A percentile compares a stretch with the other conserved stretches of the same genome.
These are phyloP conservation scores for Colletotrichum phormii DNA, from an alignment of 2,329 filamentous ascomycete genomes.

Conservation along the genomic window DNA sequence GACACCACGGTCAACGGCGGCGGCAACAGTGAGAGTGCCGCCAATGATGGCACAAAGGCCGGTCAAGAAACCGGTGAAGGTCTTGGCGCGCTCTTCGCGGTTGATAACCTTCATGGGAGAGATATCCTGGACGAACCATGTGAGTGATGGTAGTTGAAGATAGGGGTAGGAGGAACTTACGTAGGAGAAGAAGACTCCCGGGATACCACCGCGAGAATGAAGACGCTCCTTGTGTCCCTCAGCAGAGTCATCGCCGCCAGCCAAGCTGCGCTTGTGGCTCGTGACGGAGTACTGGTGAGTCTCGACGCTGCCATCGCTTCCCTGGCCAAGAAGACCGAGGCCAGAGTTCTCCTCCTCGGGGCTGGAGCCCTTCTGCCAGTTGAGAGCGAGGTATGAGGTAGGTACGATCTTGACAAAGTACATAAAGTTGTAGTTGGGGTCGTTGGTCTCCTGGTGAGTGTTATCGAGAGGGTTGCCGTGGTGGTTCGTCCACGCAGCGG, in stretches of 20 bases:
- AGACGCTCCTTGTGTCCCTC: conserved; percentile 93
- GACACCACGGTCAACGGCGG: conserved; percentile 88
- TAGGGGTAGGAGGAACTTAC: conserved; percentile 63
- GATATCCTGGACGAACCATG: conserved; percentile 76
- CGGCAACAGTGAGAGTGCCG: conserved; percentile 94
- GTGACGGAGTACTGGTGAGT: conserved; percentile 99
- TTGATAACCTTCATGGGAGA: conserved; percentile 99
- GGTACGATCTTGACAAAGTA: conserved; percentile 99
- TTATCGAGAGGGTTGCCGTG: conserved; percentile 92
- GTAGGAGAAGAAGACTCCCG: conserved; percentile 98
- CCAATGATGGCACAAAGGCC: conserved; percentile 95
- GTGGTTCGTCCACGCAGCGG: conserved; percentile 83
- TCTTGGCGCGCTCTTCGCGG: conserved; percentile 89
- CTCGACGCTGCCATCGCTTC: conserved; percentile 84
- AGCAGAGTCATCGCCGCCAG: conserved; percentile 83
- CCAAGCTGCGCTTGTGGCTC: conserved; percentile 90
- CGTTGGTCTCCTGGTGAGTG: conserved; percentile 79
- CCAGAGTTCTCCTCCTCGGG: conserved; percentile 65
- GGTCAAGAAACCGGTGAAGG: conserved; percentile 91
- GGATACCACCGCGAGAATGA: conserved; percentile 91
- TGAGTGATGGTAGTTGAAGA: conserved; percentile 38
- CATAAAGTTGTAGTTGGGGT: conserved; percentile 95
- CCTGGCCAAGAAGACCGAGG: conserved; percentile 76
- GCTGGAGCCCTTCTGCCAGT: conserved; percentile 75
- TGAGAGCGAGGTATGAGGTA: conserved; percentile 92